phyloP scores from a whole-genome alignment of 202 grass and related monocot genomes.

The Schoenoplectus triqueter region DNA sequence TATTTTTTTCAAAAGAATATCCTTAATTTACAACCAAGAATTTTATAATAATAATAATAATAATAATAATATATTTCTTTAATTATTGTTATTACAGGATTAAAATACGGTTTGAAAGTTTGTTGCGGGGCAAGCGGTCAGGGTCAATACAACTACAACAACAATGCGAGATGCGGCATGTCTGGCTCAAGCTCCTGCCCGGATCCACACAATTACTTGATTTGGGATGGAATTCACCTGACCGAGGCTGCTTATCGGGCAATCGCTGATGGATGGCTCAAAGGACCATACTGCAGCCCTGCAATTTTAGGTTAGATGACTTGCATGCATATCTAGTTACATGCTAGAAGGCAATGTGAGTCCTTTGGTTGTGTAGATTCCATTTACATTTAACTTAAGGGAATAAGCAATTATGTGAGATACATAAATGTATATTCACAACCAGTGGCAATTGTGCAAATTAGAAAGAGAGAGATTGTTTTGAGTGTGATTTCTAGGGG shows the following conservation, averaged over 20 bases:
- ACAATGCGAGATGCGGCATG: constrained; percentile 57
- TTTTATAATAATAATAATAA: too few relatives aligned
- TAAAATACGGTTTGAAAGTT: constrained; percentile 50
- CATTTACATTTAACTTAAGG: constrained; percentile 19
- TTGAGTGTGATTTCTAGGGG: constrained; percentile 2
- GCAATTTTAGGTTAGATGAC: constrained; percentile 49
- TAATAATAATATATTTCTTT: too few relatives aligned
- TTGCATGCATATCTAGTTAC: too few relatives aligned
- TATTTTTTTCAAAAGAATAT: too few relatives aligned
- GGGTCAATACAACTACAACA: constrained; percentile 75
- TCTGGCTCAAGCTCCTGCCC: constrained; percentile 45
- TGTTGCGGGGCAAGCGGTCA: constrained; percentile 69
- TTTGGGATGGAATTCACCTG: constrained; percentile 81
- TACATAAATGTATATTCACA: not conserved
- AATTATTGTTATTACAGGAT: constrained; percentile 25
- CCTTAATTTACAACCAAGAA: too few relatives aligned
- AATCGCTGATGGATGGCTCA: constrained; percentile 63
- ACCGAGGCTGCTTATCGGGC: constrained; percentile 65
- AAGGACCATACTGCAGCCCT: constrained; percentile 56
- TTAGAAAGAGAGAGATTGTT: constrained; percentile 26
- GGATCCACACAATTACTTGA: constrained; percentile 54
- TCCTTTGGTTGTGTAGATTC: constrained; percentile 19
- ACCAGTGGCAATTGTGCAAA: constrained; percentile 30
- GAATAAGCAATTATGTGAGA: not conserved
- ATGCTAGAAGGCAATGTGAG: too few relatives aligned